Evolutionary conservation across 176 grass and related monocot species (phyloP), one percentile per base, ranked within the genome.

Genomic region (Eragrostis curvula): DNA sequence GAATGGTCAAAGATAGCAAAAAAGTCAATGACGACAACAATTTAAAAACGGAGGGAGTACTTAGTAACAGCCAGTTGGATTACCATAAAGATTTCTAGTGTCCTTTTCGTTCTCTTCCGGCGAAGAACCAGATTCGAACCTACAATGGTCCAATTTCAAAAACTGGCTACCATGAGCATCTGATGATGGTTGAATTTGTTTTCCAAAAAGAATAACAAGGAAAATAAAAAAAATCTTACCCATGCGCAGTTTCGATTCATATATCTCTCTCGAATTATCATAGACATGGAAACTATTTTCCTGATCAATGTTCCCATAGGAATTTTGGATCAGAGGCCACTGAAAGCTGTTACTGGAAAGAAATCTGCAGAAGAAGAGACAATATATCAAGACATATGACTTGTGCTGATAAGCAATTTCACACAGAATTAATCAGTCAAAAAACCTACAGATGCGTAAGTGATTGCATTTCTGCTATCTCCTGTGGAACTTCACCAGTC

Each of bases 401-500:
- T 84, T 70, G 13, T 73, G 68, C 29, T 70, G 27, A 27, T 48
- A 25, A 56, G 76, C 77, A 43, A 0, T 64, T 81, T 71, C 21
- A 82, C 0, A n/a, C n/a, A n/a, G 27, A 68, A 28, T 68, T 68
- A 73, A 86, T 61, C 43, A 60, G 43, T 73, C 60, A 83, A 47
- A 42, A 68, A 72, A 85, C 96, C 83, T 84, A 99, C 96, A 99
- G 79, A 75, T 93, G 93, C 85, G 90, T 94, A 51, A 99, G 87
- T 55, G 96, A 92, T 71, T 73, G 77, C 87, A 99, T 96, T 89
- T 90, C 85, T 89, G 79, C 52, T 70, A 99, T 88, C 71, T 94
- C 85, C 65, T 68, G 77, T 74, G 97, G 97, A 92, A 96, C 92
- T 87, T 87, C 71, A 49, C 97, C 91, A 68, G 65, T 90, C 83